Evolutionary conservation across 768 basidiomycete species (phyloP), one percentile per base, ranked within the genome.

Genomic region (Termitomyces sp.): DNA sequence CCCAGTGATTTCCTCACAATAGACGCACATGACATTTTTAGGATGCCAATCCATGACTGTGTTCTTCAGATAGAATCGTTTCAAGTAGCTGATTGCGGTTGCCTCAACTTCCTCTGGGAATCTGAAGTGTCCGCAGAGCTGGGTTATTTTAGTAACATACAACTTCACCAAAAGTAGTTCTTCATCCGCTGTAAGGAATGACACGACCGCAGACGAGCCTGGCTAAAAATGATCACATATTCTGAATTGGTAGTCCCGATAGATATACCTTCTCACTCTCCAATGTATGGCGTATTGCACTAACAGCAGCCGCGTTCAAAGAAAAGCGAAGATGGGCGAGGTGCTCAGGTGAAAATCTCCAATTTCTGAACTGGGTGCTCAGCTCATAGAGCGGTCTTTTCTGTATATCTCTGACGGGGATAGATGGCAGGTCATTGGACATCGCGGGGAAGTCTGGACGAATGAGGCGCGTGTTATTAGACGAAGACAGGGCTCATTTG

Each of bases 31-130:
- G 66, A 99, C 92, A 67, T 92, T 94, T 73, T 95, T 96, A 0
- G 97, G 97, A 75, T 98, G 97, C 88, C 93, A 98, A 69, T 98
- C 97, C 94, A 98, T 98, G 54, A 94, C 93, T 2, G 95, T 98
- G 68, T 98, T 98, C 74, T 90, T 90, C 55, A 98, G 81, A 69
- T 98, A 99, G 72, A 99, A 99, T 4, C 97, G 82, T 70, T 98
- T 98, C 64, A 99, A 76, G 72, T 97, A 99, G 56, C 82, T 86
- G 57, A 91, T 81, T 0, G 94, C 94, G 4, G 96, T 98, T 0
- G 93, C 91, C 70, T 95, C 92, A 7, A 98, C 93, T 66, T 93
- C 87, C 64, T 96, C 92, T 0, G 92, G 89, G 68, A 96, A 91
- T 47, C 86, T 84, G 66, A 97, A 95, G 62, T 85, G 84, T 0